phyloP scores from a whole-genome alignment of 495 filamentous ascomycete species.

The Podospora pseudoanserina region DNA sequence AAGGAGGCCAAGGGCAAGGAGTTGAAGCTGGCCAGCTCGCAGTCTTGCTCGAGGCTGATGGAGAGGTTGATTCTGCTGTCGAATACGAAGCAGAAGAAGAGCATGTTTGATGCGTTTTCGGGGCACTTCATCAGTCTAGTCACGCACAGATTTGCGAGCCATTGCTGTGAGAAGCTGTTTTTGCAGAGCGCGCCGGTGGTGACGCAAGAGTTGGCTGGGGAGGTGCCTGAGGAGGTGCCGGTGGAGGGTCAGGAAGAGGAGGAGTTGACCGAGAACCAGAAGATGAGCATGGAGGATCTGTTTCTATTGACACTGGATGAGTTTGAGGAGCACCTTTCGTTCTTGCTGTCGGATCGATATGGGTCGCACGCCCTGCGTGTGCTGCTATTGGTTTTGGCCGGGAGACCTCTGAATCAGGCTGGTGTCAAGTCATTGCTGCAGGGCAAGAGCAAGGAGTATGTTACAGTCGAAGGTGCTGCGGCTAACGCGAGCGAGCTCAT shows the following conservation, averaged over 20 bases:
- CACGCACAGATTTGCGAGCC: slow-evolving; percentile 91
- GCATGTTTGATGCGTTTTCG: slow-evolving; percentile 74
- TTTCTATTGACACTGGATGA: slow-evolving; percentile 80
- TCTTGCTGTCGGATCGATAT: slow-evolving; percentile 78
- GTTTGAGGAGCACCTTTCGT: slow-evolving; percentile 77
- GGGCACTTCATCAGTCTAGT: slow-evolving; percentile 87
- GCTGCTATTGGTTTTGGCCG: slow-evolving; percentile 78
- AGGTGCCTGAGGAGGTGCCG: slow-evolving; percentile 22
- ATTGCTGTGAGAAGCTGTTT: slow-evolving; percentile 95
- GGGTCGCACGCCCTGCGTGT: slow-evolving; percentile 89
- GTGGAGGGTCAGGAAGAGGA: slow-evolving; percentile 39
- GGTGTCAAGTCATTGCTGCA: slow-evolving; percentile 67
- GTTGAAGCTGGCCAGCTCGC: slow-evolving; percentile 89
- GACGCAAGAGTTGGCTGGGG: slow-evolving; percentile 61
- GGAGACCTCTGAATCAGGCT: slow-evolving; percentile 64
- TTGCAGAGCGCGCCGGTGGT: slow-evolving; percentile 74
- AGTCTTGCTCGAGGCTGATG: slow-evolving; percentile 90
- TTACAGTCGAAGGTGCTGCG: slow-evolving; percentile 49
- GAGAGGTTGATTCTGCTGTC: slow-evolving; percentile 85
- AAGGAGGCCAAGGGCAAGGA: slow-evolving; percentile 85
- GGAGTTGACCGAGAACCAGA: slow-evolving; percentile 28
- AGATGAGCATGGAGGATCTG: slow-evolving; percentile 71
- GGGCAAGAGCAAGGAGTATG: slow-evolving; percentile 85
- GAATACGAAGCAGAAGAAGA: slow-evolving; percentile 74
- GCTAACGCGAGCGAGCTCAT: slow-evolving; percentile 28